Base-by-base conservation (phyloP, 768 basidiomycete genomes). In the Megacollybia marginata region DNA sequence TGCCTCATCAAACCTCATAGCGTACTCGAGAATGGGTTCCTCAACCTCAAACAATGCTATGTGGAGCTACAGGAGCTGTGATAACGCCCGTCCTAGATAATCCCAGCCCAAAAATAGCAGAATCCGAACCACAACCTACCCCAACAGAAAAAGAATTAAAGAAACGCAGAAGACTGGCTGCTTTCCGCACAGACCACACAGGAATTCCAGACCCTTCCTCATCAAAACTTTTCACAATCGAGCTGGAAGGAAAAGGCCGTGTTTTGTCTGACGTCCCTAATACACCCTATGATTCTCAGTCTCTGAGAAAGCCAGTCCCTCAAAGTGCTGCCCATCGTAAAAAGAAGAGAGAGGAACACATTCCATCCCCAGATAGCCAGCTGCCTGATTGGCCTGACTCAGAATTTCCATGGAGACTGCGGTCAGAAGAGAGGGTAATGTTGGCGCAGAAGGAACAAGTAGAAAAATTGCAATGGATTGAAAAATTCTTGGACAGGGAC, bases 381-480 rank as follows among this genome's bases (percentile, higher is more conserved):
- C 60, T 2, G 48, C 85, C 87, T 9, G 83, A 87, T 59, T 91
- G 89, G 88, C 83, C 83, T 8, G 89, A 92, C 57, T 55, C 70
- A 9, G 80, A 81, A 63, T 90, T 89, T 58, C 88, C 89, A 18
- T 92, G 88, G 89, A 75, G 75, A 44, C 60, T 83, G 54, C 71
- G 82, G 48, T 70, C 68, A n/a, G 71, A 78, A 53, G 76, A 83
- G 59, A 72, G 75, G 32, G 67, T 68, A 19, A 76, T 80, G 45
- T 55, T 70, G 44, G 70, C 71, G 18, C 76, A 74, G 57, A 71
- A 73, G 31, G 74, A 82, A 58, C 71, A 80, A 55, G 77, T 75
- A 56, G 80, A 85, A 57, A 74, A 79, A 47, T 57, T 88, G 59
- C 70, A 71, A 51, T 74, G 76, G 71, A 85, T 92, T 45, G 83